Evolutionary conservation across 2,329 filamentous ascomycete species (phyloP), one percentile per base, ranked within the genome.

Genomic region (Colletotrichum salicis): DNA sequence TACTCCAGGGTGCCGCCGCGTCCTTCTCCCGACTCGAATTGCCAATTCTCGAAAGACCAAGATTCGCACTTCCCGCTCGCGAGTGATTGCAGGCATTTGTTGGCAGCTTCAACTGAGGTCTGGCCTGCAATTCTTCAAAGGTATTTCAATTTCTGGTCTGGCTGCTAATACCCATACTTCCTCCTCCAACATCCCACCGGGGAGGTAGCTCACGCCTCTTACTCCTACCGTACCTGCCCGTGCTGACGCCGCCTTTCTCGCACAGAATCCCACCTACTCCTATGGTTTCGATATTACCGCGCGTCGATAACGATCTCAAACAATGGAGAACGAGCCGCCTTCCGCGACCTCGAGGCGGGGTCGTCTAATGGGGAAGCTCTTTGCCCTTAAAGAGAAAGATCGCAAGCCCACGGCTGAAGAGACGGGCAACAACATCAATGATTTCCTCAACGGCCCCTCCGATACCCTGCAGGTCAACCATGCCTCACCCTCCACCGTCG

Each of bases 341-440:
- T 78, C 77, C 70, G 75, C 80, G 74, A 77, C 79, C 59, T 85
- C 85, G 45, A 85, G 82, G 79, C 83, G 86, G 76, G 85, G 86
- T 76, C 89, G 90, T 72, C 80, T 92, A 58, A 91, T 91, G 86
- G 89, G 89, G 75, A 91, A 90, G 83, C 83, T 92, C 70, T 91
- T 91, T 77, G 84, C 85, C 68, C 79, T 80, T 73, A 86, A 83
- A 77, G 85, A 85, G 61, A 86, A 83, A 76, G 85, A 85, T 65
- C 79, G 82, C 74, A 85, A 84, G 71, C 74, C 76, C 41, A 75
- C 78, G 22, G 77, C 80, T 22, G 79, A 78, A 68, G 79, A 80
- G 62, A 81, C 80, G 13, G 81, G 81, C 54, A 82, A 82, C 75
- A 86, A 88, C 61, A 83, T 92, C 73, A 86, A 90, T 77, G 86